Base-by-base conservation (phyloP, 2,329 filamentous ascomycete genomes). In the Fusarium nelsonii region DNA sequence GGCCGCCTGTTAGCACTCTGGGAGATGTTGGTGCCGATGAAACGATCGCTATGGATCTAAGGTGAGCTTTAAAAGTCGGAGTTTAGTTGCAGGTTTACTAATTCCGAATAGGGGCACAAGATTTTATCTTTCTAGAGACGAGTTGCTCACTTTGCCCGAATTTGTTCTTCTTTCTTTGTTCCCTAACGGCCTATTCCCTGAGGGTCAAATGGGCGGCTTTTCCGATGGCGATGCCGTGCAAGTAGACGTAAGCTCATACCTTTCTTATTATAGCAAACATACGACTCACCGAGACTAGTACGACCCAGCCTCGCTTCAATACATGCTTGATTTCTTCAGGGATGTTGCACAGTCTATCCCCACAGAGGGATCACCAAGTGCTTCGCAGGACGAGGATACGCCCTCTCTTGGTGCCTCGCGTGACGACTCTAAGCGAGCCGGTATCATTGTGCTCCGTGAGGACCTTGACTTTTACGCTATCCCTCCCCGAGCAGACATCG, bases 241-340 rank as follows among this genome's bases (percentile, higher is more conserved):
- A 79, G 95, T 99, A 77, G 96, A 99, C 86, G 96, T 99, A 86
- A 85, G 93, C 89, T 9, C 12, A 39, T 37, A 14, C 28, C 28
- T 9, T 33, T 20, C 34, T 41, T 40, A 16, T 12, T 39, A 54
- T 55, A 16, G n/a, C 12, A n/a, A 36, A 52, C 41, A 40, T 36
- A 28, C 44, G 23, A 33, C 63, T 70, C 32, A 68, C 57, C 32
- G 53, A 50, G 33, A 37, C 73, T 83, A 99, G 96, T 99, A 98
- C 83, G 96, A 99, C 80, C 95, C 96, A 26, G 90, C 91, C 54
- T 98, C 95, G 48, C 88, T 99, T 57, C 94, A 98, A 81, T 99
- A 98, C 83, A 99, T 99, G 96, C 88, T 99, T 70, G 95, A 97
- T 75, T 99, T 99, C 82, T 99, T 99, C 84, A 92, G 96, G 70